These are phyloP conservation scores for Turnera subulata DNA, from an alignment of 345 rosid species.

Conservation along the genomic window DNA sequence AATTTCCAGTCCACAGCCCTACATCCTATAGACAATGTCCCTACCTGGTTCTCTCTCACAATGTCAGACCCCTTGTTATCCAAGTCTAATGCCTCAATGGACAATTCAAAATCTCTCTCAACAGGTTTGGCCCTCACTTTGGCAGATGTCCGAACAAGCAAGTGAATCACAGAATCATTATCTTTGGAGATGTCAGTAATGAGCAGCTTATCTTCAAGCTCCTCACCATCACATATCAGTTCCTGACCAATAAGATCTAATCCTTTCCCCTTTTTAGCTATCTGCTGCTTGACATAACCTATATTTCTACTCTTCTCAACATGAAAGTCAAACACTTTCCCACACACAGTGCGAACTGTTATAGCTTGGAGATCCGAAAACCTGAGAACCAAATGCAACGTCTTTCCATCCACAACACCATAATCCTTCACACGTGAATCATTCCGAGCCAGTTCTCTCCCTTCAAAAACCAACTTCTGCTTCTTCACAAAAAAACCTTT, in stretches of 20 bases:
- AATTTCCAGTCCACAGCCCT: slow-evolving; percentile 21
- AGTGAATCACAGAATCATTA: slow-evolving; percentile 51
- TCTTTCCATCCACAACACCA: slow-evolving; percentile 57
- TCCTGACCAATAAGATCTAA: slow-evolving; percentile 50
- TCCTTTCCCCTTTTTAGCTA: slow-evolving; percentile 46
- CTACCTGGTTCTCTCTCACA: slow-evolving; percentile 19
- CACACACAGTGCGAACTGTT: slow-evolving; percentile 52
- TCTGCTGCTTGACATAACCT: slow-evolving; percentile 70
- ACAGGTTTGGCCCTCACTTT: slow-evolving; percentile 50
- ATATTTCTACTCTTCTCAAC: slow-evolving; percentile 64
- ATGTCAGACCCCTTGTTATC: slow-evolving; percentile 20
- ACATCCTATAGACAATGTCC: slow-evolving; percentile 11
- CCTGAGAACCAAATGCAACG: slow-evolving; percentile 61
- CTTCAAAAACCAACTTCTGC: slow-evolving; percentile 60
- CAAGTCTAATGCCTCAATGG: slow-evolving; percentile 36
- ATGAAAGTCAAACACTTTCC: slow-evolving; percentile 56
- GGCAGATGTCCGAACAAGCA: slow-evolving; percentile 53
- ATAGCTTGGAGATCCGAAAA: slow-evolving; percentile 66
- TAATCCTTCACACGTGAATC: slow-evolving; percentile 47
- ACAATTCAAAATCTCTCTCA: slow-evolving; percentile 51
- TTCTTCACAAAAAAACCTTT: slow-evolving; percentile 61
- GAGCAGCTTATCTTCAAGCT: slow-evolving; percentile 76
- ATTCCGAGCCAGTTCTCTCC: slow-evolving; percentile 54
- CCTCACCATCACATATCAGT: slow-evolving; percentile 64
- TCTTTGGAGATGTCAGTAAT: slow-evolving; percentile 54